Conservation (phyloP, 1,284 basidiomycete genomes). For the Fomes fomentarius region DNA sequence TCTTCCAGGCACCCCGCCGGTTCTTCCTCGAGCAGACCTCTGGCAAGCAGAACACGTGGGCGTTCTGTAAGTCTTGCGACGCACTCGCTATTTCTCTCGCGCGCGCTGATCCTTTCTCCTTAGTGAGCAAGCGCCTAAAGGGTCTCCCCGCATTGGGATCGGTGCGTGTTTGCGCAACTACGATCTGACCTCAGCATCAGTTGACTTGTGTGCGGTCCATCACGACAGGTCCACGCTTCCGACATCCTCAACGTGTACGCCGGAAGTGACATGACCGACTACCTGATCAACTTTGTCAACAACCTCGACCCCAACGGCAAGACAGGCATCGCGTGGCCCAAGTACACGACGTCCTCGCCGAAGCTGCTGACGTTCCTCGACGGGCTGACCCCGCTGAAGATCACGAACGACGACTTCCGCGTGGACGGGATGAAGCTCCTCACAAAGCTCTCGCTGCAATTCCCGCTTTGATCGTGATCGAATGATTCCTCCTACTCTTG, state of each 20-base stretch:
- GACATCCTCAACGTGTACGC: slow-evolving; percentile 28
- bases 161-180: slow-evolving; percentile 32
- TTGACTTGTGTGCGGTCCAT: slow-evolving; percentile 48
- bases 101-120: neutral
- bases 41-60: slow-evolving; percentile 33
- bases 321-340: slow-evolving; percentile 23
- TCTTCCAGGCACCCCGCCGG: slow-evolving; percentile 59
- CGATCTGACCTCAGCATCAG: slow-evolving; percentile 36
- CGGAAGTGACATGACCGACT: slow-evolving; percentile 26
- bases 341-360: slow-evolving; percentile 23
- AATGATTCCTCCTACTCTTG: too few species aligned
- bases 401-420: slow-evolving; percentile 36
- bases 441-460: slow-evolving; percentile 39
- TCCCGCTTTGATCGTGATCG: slow-evolving; percentile 38
- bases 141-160: slow-evolving; percentile 30
- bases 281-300: slow-evolving; percentile 30
- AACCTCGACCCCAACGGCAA: slow-evolving; percentile 30
- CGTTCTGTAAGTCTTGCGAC: slow-evolving; percentile 27
- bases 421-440: slow-evolving; percentile 41
- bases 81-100: neutral
- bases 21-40: slow-evolving; percentile 43
- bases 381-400: slow-evolving; percentile 25
- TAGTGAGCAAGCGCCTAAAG: neutral
- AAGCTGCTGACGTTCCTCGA: slow-evolving; percentile 30
- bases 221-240: slow-evolving; percentile 30